phyloP scores from a whole-genome alignment of 2,329 filamentous ascomycete genomes.

The Diaporthe sp. region DNA sequence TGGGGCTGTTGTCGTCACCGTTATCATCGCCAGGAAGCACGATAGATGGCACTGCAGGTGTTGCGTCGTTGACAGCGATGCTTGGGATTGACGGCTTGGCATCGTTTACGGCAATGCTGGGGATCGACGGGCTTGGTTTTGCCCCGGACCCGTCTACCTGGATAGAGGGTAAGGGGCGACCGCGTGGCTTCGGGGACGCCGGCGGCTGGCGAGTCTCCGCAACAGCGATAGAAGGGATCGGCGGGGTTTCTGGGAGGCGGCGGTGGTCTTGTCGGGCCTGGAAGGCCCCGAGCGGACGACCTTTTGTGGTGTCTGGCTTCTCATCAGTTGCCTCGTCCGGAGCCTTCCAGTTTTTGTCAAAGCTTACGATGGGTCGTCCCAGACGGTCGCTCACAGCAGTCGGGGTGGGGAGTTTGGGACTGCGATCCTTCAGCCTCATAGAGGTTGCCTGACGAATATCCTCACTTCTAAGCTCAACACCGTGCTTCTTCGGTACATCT shows the following conservation, averaged over 20 bases:
- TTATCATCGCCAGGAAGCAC: conserved; percentile 52
- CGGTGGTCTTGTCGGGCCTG: conserved; percentile 48
- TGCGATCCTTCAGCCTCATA: conserved; percentile 89
- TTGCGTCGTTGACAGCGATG: conserved; percentile 60
- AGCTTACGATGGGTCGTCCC: conserved; percentile 96
- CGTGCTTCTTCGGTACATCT: conserved; percentile 76
- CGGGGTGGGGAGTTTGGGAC: conserved; percentile 87
- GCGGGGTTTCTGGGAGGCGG: conserved; percentile 50
- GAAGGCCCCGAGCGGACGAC: conserved; percentile 42
- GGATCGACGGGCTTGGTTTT: conserved; percentile 55
- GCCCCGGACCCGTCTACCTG: conserved; percentile 57
- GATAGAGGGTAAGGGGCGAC: conserved; percentile 58
- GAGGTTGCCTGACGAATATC: conserved; percentile 93
- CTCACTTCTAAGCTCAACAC: conserved; percentile 85
- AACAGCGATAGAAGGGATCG: conserved; percentile 69
- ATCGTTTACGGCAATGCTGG: conserved; percentile 63
- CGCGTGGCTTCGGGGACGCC: conserved; percentile 53
- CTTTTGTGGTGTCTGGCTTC: conserved; percentile 65
- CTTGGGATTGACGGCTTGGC: conserved; percentile 60
- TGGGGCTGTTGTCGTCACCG: conserved; percentile 45
- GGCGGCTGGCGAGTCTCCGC: conserved; percentile 59
- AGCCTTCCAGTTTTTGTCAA: conserved; percentile 86
- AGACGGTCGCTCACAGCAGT: conserved; percentile 91
- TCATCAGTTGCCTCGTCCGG: conserved; percentile 79
- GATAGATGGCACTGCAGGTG: conserved; percentile 58